Conservation (phyloP, 2,329 filamentous ascomycete genomes). For the Chaetoscypha palmicola region DNA sequence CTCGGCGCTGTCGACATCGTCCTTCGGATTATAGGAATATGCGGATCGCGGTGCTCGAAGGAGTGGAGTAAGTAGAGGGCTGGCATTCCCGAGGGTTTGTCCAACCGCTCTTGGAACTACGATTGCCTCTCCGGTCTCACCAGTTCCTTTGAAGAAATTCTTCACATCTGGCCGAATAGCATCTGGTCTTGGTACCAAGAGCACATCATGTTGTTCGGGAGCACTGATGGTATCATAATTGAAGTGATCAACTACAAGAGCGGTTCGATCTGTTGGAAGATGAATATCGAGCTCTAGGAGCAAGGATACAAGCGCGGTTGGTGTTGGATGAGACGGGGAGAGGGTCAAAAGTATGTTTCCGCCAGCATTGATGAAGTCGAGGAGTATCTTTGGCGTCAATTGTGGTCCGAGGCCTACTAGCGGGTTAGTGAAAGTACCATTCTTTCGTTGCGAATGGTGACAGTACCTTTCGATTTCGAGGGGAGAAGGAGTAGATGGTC, state of each 20-base stretch:
- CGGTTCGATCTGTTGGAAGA: constrained; percentile 77
- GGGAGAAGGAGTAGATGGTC: constrained; percentile 89
- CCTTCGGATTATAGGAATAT: constrained; percentile 92
- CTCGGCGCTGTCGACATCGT: constrained; percentile 65
- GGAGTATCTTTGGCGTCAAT: constrained; percentile 75
- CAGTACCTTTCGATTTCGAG: constrained; percentile 84
- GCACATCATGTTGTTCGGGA: constrained; percentile 77
- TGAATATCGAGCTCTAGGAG: constrained; percentile 84
- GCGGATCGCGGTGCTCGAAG: constrained; percentile 76
- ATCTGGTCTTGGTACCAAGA: constrained; percentile 66
- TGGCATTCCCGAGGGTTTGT: constrained; percentile 70
- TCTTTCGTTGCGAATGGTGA: too few relatives aligned
- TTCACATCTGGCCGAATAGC: constrained; percentile 61
- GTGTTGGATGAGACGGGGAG: constrained; percentile 62
- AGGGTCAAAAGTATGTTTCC: constrained; percentile 88
- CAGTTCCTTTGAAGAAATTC: constrained; percentile 66
- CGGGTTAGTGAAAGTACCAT: too few relatives aligned
- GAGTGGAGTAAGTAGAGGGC: constrained; percentile 72
- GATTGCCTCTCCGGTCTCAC: constrained; percentile 47
- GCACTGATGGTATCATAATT: constrained; percentile 76
- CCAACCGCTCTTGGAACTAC: constrained; percentile 78
- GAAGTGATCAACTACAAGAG: constrained; percentile 91
- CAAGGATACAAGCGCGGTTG: constrained; percentile 67
- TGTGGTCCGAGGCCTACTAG: constrained; percentile 72
- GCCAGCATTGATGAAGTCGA: constrained; percentile 85